Evolutionary conservation across 305 asterid genomes (phyloP).

Genomic region (Fraxinus albicans): DNA sequence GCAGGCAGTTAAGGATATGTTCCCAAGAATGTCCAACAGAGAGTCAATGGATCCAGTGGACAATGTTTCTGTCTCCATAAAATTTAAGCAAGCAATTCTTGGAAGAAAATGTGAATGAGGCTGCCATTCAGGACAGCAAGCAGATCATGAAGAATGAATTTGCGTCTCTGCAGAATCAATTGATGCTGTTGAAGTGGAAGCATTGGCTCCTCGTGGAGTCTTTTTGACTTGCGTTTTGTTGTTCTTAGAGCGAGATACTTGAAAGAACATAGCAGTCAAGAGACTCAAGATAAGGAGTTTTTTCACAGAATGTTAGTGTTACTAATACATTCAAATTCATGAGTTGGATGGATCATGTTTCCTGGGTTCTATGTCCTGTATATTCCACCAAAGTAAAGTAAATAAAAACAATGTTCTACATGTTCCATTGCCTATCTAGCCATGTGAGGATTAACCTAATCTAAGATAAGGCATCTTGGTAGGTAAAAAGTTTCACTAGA

Average conservation of each 20-base stretch:
- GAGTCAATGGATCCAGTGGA: conserved; percentile 53
- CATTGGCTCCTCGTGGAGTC: conserved; percentile 47
- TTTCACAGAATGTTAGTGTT: neutral
- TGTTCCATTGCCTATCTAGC: neutral
- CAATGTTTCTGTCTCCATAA: conserved; percentile 38
- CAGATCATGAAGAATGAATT: conserved; percentile 49
- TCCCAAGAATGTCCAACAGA: conserved; percentile 52
- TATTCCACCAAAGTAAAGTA: neutral
- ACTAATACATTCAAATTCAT: neutral
- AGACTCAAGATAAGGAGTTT: neutral
- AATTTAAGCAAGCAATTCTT: conserved; percentile 40
- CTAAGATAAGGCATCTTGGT: neutral
- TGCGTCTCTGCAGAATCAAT: conserved; percentile 40
- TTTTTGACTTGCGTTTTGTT: neutral
- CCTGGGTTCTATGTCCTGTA: neutral
- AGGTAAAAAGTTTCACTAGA: neutral
- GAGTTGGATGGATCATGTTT: neutral
- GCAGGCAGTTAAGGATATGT: conserved; percentile 50
- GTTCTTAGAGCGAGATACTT: neutral
- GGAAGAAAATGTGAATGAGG: conserved; percentile 41
- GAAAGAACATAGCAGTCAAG: neutral
- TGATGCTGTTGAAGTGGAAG: conserved; percentile 43
- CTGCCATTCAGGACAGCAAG: conserved; percentile 43
- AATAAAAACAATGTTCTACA: neutral
- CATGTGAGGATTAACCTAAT: neutral